Evolutionary conservation across 2,329 filamentous ascomycete genomes (phyloP).

Genomic region (Colletotrichum tabaci): DNA sequence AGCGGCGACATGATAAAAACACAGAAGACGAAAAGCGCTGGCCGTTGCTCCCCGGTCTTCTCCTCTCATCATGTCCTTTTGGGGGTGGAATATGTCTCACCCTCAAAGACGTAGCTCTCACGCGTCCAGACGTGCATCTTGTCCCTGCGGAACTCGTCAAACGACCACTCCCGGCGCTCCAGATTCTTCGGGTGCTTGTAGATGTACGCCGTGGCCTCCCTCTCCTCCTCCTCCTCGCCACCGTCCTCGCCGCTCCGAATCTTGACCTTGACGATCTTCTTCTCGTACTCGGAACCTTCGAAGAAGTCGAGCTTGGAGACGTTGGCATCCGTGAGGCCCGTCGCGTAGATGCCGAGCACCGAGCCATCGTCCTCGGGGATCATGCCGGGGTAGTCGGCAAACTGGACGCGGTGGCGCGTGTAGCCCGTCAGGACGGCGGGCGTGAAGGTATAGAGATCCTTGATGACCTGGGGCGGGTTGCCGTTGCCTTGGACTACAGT

Average conservation of each 20-base stretch:
- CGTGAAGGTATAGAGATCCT: constrained; percentile 73
- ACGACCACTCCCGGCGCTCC: constrained; percentile 88
- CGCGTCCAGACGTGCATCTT: constrained; percentile 74
- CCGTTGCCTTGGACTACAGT: constrained; percentile 81
- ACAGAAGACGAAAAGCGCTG: no score
- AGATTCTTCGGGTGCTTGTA: constrained; percentile 68
- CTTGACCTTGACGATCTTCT: constrained; percentile 69
- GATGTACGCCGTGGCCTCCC: constrained; percentile 75
- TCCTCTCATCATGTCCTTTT: not conserved
- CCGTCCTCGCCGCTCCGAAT: constrained; percentile 51
- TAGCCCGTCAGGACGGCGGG: constrained; percentile 84
- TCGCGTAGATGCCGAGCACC: constrained; percentile 83
- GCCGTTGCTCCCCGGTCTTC: not conserved
- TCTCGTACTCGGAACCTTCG: constrained; percentile 82
- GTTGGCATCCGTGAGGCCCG: constrained; percentile 84
- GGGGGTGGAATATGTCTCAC: constrained; percentile 47
- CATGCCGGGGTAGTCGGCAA: constrained; percentile 87
- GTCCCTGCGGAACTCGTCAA: constrained; percentile 83
- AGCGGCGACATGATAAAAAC: constrained; percentile 3
- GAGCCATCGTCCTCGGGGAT: constrained; percentile 67
- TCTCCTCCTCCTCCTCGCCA: constrained; percentile 59
- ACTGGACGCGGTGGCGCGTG: constrained; percentile 77
- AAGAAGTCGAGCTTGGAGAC: constrained; percentile 84
- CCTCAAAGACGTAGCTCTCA: constrained; percentile 63
- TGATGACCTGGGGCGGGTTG: constrained; percentile 62